These are phyloP conservation scores for Chionographis japonica DNA, from an alignment of 106 monocot species.

Conservation along the genomic window DNA sequence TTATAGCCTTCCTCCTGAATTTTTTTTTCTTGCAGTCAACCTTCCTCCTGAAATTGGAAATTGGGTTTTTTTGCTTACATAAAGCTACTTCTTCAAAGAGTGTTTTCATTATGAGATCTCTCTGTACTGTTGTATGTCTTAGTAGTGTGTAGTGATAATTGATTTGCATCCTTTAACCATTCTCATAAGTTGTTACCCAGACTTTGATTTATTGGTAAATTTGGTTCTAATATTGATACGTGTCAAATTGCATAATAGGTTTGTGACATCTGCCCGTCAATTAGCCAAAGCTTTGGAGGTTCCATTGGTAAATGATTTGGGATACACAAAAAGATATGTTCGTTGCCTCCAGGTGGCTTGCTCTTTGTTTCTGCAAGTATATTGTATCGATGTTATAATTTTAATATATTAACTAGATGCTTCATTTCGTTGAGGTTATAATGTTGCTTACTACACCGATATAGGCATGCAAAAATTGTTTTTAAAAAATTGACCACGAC, in stretches of 20 bases:
- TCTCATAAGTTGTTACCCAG: no score
- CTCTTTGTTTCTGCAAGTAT: background rate
- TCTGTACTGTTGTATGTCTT: no score
- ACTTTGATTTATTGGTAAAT: no score
- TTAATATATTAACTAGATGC: background rate
- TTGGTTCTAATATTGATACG: background rate
- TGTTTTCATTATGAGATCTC: no score
- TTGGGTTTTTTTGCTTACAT: no score
- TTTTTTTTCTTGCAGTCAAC: no score
- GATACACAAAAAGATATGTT: constrained; percentile 60
- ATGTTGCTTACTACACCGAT: background rate
- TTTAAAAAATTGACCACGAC: no score
- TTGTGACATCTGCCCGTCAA: constrained; percentile 47
- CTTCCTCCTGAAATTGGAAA: no score
- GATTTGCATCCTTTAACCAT: no score
- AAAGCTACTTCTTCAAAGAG: no score
- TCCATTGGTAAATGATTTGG: constrained; percentile 58
- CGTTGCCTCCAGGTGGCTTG: constrained; percentile 57
- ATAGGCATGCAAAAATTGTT: background rate
- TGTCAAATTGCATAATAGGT: constrained; percentile 18
- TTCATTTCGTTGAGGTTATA: background rate
- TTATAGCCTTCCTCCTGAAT: no score
- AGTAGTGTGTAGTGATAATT: no score
- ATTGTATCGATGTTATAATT: background rate
- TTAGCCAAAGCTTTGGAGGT: constrained; percentile 57